A percentile compares a stretch with the other conserved stretches of the same genome.
These are phyloP conservation scores for Crithidia acanthocephali DNA, from an alignment of 208 protist genomes.

Conservation along the genomic window DNA sequence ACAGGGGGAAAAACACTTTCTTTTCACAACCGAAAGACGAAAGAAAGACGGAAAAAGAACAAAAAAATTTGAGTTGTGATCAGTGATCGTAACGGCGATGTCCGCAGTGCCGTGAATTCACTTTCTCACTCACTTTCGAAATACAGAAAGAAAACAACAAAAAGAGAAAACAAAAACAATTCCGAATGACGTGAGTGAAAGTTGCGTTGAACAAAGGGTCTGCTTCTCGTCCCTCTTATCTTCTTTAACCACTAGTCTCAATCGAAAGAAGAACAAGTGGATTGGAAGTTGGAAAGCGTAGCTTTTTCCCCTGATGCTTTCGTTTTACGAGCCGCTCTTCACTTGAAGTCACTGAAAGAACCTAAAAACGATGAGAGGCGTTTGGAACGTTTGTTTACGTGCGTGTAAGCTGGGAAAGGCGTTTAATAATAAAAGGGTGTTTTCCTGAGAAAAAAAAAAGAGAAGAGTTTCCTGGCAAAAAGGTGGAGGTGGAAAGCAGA, in stretches of 20 bases:
- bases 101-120: too few relatives aligned
- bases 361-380: neutral
- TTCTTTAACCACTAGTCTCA: neutral
- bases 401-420: neutral
- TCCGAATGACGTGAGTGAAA: too few relatives aligned
- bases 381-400: neutral
- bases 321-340: neutral
- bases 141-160: too few relatives aligned
- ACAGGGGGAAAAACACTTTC: too few relatives aligned
- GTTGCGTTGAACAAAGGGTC: neutral
- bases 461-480: neutral
- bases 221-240: neutral
- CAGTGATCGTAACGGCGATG: too few relatives aligned
- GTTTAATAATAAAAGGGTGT: neutral
- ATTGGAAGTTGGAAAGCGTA: too few relatives aligned
- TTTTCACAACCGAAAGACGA: too few relatives aligned
- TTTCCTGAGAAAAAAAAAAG: neutral
- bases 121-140: too few relatives aligned
- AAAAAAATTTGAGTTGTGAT: too few relatives aligned
- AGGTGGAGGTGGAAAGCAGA: neutral
- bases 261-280: neutral
- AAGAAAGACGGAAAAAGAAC: too few relatives aligned
- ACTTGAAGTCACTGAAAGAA: slow-evolving; percentile 2
- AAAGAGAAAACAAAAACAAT: too few relatives aligned
- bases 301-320: too few relatives aligned